These are phyloP conservation scores for Malbranchea zuffiana DNA, from an alignment of 2,329 filamentous ascomycete genomes.

Conservation along the genomic window DNA sequence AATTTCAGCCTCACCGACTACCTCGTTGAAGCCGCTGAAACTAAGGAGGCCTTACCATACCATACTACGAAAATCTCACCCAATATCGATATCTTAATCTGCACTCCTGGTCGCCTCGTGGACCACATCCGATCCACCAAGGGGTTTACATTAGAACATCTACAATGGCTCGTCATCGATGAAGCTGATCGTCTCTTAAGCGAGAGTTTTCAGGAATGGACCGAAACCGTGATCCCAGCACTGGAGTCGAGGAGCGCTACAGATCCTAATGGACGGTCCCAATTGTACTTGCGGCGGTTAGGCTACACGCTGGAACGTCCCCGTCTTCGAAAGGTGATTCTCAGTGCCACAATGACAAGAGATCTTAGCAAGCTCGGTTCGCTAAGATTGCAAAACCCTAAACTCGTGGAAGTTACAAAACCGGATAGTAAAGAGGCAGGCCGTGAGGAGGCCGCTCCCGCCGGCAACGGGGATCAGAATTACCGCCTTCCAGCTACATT, in stretches of 20 bases:
- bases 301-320: constrained; percentile 31
- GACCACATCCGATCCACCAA: constrained; percentile 78
- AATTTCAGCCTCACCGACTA: constrained; percentile 38
- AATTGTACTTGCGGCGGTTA: constrained; percentile 24
- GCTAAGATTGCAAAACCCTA: constrained; percentile 61
- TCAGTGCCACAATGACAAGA: constrained; percentile 85
- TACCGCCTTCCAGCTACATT: constrained; percentile 53
- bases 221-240: constrained; percentile 54
- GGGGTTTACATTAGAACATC: constrained; percentile 65
- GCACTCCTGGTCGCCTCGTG: constrained; percentile 81
- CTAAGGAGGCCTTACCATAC: constrained; percentile 40
- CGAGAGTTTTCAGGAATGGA: constrained; percentile 88
- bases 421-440: too few species aligned
- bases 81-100: constrained; percentile 77
- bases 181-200: constrained; percentile 87
- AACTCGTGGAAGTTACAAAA: constrained; percentile 64
- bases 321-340: constrained; percentile 63
- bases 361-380: constrained; percentile 70
- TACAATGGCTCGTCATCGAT: constrained; percentile 84
- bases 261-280: constrained; percentile 31
- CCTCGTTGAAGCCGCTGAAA: constrained; percentile 32
- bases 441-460: constrained; percentile 25
- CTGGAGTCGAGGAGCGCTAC: constrained; percentile 41
- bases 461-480: constrained; percentile 36
- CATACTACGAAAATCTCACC: constrained; percentile 57